Base-by-base conservation (phyloP, 2,329 filamentous ascomycete genomes). In the Fusarium verticillioides region DNA sequence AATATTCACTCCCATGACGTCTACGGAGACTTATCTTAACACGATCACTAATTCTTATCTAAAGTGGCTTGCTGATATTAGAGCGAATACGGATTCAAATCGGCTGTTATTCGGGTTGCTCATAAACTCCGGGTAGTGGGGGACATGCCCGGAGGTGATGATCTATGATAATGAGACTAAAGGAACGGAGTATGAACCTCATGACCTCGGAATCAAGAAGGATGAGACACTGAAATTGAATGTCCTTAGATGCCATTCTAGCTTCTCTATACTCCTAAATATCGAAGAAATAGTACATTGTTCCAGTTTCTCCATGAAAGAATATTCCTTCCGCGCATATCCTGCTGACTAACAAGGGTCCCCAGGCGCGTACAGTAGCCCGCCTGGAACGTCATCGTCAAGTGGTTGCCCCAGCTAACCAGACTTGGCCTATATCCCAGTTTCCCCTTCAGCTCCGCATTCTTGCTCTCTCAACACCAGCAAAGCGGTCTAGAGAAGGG, bases 21-120 rank as follows among this genome's bases (percentile, higher is more conserved):
- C 42, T 32, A 60, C 10, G 8, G 40, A 58, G 37, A 66, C 36
- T 49, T 36, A 44, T 36, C 39, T n/a, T n/a, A 28, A 34, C 11
- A 70, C 9, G 50, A 39, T 28, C 26, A 62, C 37, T 40, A 28
- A 36, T 43, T 39, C 43, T 19, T 36, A 36, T 62, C 30, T 47
- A 18, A 61, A 50, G 64, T 63, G 66, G 64, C 63, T 68, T 56
- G 44, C 32, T 49, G 36, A 34, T 40, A 36, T 37, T 54, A 23
- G 40, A 50, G 32, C 70, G 75, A 72, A 75, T 69, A 69, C 65
- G 66, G 44, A 52, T 56, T 50, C 36, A 32, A 54, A 26, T 62
- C 75, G 75, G 75, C 58, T 77, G 74, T 73, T 77, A 30, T 66
- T 75, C 75, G 75, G 75, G 49, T 37, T 66, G 39, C 49, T 56